phyloP scores from a whole-genome alignment of 257 asterid genomes.

The Sherardia arvensis region DNA sequence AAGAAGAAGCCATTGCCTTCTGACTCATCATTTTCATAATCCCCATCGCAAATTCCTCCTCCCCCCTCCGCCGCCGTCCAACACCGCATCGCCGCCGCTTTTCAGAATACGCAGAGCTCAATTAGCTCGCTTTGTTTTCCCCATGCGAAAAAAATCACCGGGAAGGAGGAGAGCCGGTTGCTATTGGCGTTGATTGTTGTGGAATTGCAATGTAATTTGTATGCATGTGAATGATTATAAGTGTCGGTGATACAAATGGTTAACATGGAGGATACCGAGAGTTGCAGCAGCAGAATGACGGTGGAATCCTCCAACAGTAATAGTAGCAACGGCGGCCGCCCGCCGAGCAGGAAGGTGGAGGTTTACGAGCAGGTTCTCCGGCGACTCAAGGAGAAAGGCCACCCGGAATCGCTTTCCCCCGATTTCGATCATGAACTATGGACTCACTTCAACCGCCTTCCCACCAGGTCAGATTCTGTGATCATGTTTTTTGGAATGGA shows the following conservation, averaged over 20 bases:
- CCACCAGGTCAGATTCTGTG: slow-evolving; percentile 43
- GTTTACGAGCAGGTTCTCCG: slow-evolving; percentile 88
- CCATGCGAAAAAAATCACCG: background rate
- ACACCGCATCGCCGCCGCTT: background rate
- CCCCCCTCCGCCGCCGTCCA: no score
- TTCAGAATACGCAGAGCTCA: background rate
- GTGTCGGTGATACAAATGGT: slow-evolving; percentile 45
- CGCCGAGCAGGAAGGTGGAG: slow-evolving; percentile 53
- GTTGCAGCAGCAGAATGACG: slow-evolving; percentile 66
- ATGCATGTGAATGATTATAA: no score
- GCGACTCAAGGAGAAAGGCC: slow-evolving; percentile 60
- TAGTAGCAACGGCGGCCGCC: slow-evolving; percentile 22
- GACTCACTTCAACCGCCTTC: slow-evolving; percentile 92
- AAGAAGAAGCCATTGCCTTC: background rate
- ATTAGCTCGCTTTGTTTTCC: background rate
- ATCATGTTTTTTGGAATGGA: background rate
- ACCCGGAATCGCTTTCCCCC: slow-evolving; percentile 62
- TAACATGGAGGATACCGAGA: slow-evolving; percentile 80
- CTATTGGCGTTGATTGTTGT: no score
- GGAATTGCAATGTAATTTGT: no score
- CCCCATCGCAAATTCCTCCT: background rate
- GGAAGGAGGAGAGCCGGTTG: no score
- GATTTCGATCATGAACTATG: slow-evolving; percentile 71
- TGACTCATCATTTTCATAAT: background rate
- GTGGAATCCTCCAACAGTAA: slow-evolving; percentile 30